A percentile compares a stretch with the other conserved stretches of the same genome.
These are phyloP conservation scores for Hypoxylon sp. DNA, from an alignment of 2,329 filamentous ascomycete species.

Conservation along the genomic window DNA sequence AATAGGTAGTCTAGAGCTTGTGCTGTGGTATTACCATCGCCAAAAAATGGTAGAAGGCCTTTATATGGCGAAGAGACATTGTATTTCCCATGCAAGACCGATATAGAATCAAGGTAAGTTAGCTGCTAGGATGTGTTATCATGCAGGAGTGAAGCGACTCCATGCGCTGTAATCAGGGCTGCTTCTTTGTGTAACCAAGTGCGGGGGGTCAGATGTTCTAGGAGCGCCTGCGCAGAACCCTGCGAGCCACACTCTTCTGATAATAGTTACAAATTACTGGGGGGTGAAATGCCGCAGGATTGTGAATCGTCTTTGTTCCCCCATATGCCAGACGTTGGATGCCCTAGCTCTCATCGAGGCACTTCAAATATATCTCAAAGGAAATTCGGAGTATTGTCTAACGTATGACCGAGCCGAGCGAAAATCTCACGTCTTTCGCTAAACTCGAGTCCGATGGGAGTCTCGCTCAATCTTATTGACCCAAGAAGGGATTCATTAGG, in stretches of 20 bases:
- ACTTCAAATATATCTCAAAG: constrained; percentile 1
- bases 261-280: not conserved
- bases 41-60: not conserved
- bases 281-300: constrained; percentile 4
- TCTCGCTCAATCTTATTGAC: not conserved
- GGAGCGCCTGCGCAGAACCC: not conserved
- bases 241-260: not conserved
- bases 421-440: constrained; percentile 1
- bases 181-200: not conserved
- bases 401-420: constrained; percentile 37
- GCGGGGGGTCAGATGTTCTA: not conserved
- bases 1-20: not conserved
- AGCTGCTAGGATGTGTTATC: not conserved
- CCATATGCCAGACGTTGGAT: constrained; percentile 3
- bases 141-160: not conserved
- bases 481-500: not conserved
- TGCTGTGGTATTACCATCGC: not conserved
- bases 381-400: constrained; percentile 19
- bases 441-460: constrained; percentile 22
- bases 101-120: not conserved
- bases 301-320: constrained; percentile 5
- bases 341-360: constrained; percentile 6
- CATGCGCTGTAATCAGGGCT: not conserved
- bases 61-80: not conserved
- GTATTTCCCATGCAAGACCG: not conserved